Conservation (phyloP, 1,284 basidiomycete species). For the Dichomitus squalens region DNA sequence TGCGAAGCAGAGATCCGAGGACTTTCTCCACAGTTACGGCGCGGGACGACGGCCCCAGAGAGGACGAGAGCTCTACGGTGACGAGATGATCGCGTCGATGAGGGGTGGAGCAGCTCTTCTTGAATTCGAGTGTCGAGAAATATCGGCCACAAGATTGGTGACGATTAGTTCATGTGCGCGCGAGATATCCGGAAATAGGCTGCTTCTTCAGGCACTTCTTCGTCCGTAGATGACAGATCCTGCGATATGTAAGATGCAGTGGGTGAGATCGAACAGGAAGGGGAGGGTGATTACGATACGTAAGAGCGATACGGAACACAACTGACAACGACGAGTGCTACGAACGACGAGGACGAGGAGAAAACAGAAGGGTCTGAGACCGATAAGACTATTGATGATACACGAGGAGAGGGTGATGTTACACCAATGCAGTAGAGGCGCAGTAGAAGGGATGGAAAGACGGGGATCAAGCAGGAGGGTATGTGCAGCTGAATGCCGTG, state of each 20-base stretch:
- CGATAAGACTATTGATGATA: slow-evolving; percentile 23
- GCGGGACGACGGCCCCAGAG: slow-evolving; percentile 2
- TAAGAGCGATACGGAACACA: slow-evolving; percentile 8
- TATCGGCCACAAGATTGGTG: neutral
- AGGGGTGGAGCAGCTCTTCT: neutral
- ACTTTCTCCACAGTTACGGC: slow-evolving; percentile 1
- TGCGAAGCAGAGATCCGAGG: neutral
- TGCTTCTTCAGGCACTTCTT: slow-evolving; percentile 3
- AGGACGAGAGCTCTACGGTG: neutral
- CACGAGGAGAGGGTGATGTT: slow-evolving; percentile 18
- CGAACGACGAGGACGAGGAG: slow-evolving; percentile 1
- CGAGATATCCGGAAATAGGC: slow-evolving; percentile 7
- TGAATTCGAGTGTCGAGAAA: neutral
- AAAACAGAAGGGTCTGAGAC: slow-evolving; percentile 3
- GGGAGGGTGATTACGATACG: slow-evolving; percentile 5
- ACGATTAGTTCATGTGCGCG: neutral
- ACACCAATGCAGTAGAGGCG: slow-evolving; percentile 9
- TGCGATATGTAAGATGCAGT: slow-evolving; percentile 1
- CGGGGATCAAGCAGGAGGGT: slow-evolving; percentile 7
- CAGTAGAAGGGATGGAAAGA: slow-evolving; percentile 1
- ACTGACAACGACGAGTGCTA: slow-evolving; percentile 10
- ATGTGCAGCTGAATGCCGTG: slow-evolving; percentile 5
- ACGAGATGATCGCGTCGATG: neutral
- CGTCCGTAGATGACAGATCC: slow-evolving; percentile 7
- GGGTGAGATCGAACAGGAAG: slow-evolving; percentile 1